phyloP scores from a whole-genome alignment of 805 yeast genomes.

The Barnettozyma sucrosica region DNA sequence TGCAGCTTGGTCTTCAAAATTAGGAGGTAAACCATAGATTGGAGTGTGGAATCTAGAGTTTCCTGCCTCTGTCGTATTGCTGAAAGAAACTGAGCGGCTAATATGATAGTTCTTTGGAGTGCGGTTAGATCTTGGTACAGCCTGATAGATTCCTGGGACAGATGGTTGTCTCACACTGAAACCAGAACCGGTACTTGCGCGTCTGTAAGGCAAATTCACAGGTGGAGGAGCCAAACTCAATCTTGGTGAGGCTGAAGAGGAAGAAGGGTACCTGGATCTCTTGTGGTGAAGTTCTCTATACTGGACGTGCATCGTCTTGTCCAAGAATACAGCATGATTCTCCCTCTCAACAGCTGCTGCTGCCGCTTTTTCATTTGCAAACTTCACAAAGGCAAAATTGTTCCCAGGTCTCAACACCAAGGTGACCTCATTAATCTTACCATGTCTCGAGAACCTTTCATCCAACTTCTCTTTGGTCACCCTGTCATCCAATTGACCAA shows the following conservation, averaged over 20 bases:
- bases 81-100: slow-evolving; percentile 22
- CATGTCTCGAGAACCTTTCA: slow-evolving; percentile 62
- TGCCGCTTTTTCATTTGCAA: slow-evolving; percentile 60
- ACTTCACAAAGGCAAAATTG: slow-evolving; percentile 71
- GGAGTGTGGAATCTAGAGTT: slow-evolving; percentile 10
- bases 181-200: slow-evolving; percentile 29
- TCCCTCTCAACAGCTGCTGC: slow-evolving; percentile 84
- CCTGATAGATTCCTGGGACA: slow-evolving; percentile 3
- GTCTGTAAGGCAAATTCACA: slow-evolving; percentile 50
- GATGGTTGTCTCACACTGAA: slow-evolving; percentile 6
- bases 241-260: slow-evolving; percentile 28
- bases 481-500: slow-evolving; percentile 60
- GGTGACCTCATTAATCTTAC: slow-evolving; percentile 51
- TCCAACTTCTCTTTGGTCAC: slow-evolving; percentile 50
- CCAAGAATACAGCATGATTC: slow-evolving; percentile 70
- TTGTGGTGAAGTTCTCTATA: slow-evolving; percentile 54
- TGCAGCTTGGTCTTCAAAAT: neutral
- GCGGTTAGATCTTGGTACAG: slow-evolving; percentile 5
- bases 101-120: slow-evolving; percentile 8
- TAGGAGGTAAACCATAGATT: slow-evolving; percentile 7
- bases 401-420: slow-evolving; percentile 46
- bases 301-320: slow-evolving; percentile 79
- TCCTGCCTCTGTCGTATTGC: neutral
- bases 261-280: slow-evolving; percentile 17
- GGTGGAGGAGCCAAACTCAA: slow-evolving; percentile 78